Evolutionary conservation across 2,329 filamentous ascomycete species (phyloP), one percentile per base, ranked within the genome.

Genomic region (Blastomyces gilchristii): DNA sequence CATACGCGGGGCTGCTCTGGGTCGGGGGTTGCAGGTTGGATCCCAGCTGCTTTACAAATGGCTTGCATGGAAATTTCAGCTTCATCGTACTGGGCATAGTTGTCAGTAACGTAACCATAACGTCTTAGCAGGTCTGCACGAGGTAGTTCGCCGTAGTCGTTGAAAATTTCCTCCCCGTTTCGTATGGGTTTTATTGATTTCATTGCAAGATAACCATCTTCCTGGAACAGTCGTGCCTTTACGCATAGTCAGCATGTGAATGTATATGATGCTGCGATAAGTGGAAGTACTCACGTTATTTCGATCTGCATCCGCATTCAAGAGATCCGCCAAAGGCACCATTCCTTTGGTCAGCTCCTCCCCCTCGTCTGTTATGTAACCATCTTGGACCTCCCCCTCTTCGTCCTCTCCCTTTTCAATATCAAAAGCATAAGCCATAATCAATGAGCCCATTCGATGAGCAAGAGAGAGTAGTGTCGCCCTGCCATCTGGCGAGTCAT

Each of bases 341-440:
- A 96, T 94, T 61, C 89, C 91, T 76, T 96, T 90, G 22, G 82
- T 78, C 2, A 86, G 80, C 45, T 47, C 31, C 60, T 88, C 86
- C 0, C 87, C 80, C 78, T 87, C 88, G 53, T 84, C 85, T 31
- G 86, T 85, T 65, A 80, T 69, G 59, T 80, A 77, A 3, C 78
- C 77, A 47, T 78, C 77, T 7, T 83, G 78, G 8, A 75, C 75
- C 3, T 83, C 82, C 2, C 85, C 83, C 1, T 85, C 83, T 0
- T 84, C 80, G 4, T 85, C 80, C 28, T 85, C 82, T 0, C 74
- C 70, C 45, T 80, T 80, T 67, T 86, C 84, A 7, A 96, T 82
- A 68, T 96, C 91, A 72, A 96, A 96, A 0, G 91, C 91, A 72
- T 96, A 96, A 0, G 91, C 88, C 91, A 96, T 95, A 68, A 96